Base-by-base conservation (phyloP, 179 eudicot species). In the Actinidia polygama region DNA sequence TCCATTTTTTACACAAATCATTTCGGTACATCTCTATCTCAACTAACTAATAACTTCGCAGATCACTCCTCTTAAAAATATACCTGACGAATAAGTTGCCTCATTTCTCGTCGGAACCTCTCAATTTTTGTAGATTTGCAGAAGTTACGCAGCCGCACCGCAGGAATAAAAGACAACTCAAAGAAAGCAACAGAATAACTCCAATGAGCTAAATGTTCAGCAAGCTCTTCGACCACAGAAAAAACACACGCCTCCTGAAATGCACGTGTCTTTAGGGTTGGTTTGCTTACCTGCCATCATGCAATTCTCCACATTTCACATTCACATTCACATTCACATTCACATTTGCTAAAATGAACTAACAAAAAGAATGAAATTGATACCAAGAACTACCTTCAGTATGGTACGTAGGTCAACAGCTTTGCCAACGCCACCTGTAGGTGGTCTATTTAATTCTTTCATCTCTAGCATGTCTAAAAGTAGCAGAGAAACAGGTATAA, bases 121-220 rank as follows among this genome's bases (percentile, higher is more conserved):
- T 95, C 98, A 82, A 96, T 88, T 86, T 94, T 95, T 62, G 99
- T 93, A 66, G 88, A 86, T 88, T 96, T 96, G 88, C 94, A 89
- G 85, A 96, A 96, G 83, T 80, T 90, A 53, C 98, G 96, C 84
- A 95, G 78, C 77, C 99, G 89, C 61, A 90, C 92, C 40, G 84
- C 81, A 73, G 99, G 99, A 79, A 93, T 87, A 83, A 90, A 95
- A 72, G 99, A 96, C 79, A 95, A 81, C 85, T 96, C 99, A 85
- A 88, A 89, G 92, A 94, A 95, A 79, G 97, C 93, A 86, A 91
- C 90, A 77, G 98, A 96, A 79, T 91, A 93, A 89, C 99, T 95
- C 98, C 98, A 96, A 57, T 95, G 96, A 80, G 98, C 91, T 82
- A 96, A 89, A 91, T 95, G 99, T 81, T 95, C 97, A 50, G 93